Evolutionary conservation across 2,329 filamentous ascomycete species (phyloP).

Genomic region (Nectriaceae sp.): DNA sequence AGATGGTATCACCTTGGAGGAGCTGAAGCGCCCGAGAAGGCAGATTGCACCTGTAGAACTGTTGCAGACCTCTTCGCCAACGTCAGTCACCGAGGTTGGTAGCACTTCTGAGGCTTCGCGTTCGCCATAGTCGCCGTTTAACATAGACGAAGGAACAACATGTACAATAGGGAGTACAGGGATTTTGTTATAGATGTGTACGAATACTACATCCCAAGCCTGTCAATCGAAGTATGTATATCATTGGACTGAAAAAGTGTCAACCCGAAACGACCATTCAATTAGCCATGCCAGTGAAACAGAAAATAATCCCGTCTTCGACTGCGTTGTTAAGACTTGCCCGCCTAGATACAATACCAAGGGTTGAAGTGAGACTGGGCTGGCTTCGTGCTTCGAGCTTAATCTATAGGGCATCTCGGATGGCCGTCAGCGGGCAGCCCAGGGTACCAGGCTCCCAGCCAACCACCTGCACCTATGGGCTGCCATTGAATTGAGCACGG

Average conservation of each 20-base stretch:
- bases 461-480: not conserved
- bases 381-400: too few species aligned
- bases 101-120: slow-evolving; percentile 36
- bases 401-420: too few species aligned
- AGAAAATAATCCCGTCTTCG: too few species aligned
- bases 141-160: slow-evolving; percentile 9
- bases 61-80: slow-evolving; percentile 35
- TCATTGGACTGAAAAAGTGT: too few species aligned
- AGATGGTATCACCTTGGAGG: slow-evolving; percentile 78
- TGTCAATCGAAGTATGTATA: too few species aligned
- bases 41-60: slow-evolving; percentile 53
- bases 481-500: slow-evolving; percentile 19
- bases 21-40: slow-evolving; percentile 78
- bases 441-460: too few species aligned
- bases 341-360: too few species aligned
- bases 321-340: too few species aligned
- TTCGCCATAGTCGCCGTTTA: slow-evolving; percentile 19
- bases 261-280: too few species aligned
- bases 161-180: slow-evolving; percentile 28
- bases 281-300: too few species aligned
- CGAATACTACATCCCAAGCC: slow-evolving; percentile 25
- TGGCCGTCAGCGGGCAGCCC: too few species aligned
- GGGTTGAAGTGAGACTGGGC: too few species aligned
- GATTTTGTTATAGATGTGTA: slow-evolving; percentile 26
- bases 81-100: slow-evolving; percentile 34